Conservation (phyloP, 192 early-diverging fungal species). For the Linnemannia hyalina region DNA sequence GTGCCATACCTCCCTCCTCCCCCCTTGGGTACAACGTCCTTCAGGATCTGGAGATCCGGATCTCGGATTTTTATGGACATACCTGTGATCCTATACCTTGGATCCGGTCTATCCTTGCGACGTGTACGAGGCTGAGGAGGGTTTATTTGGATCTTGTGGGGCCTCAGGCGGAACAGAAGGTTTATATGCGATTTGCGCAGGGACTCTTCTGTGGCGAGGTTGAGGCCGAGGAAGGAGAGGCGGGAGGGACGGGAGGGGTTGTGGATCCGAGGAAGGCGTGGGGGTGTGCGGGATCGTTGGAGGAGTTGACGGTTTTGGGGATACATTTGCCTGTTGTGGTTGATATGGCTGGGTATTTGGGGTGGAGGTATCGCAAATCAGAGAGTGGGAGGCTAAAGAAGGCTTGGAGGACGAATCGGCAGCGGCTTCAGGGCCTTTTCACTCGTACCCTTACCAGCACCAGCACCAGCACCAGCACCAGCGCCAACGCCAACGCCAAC, state of each 20-base stretch:
- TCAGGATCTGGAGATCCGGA: not conserved
- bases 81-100: not conserved
- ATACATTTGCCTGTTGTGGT: not conserved
- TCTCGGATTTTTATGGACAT: not conserved
- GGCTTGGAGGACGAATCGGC: not conserved
- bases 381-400: not conserved
- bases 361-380: not conserved
- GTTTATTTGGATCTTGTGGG: not conserved
- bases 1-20: not conserved
- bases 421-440: not conserved
- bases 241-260: no score
- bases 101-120: not conserved
- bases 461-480: not conserved
- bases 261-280: not conserved
- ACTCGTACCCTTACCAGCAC: not conserved
- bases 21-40: not conserved
- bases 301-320: not conserved
- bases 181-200: not conserved
- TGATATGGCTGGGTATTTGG: not conserved
- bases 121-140: not conserved
- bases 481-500: not conserved
- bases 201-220: not conserved
- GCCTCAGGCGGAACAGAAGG: not conserved
- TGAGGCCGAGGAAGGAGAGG: not conserved
- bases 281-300: not conserved